A percentile compares a stretch with the other conserved stretches of the same genome.
phyloP scores from a whole-genome alignment of 2,329 filamentous ascomycete species.

The Alternaria brassicae region DNA sequence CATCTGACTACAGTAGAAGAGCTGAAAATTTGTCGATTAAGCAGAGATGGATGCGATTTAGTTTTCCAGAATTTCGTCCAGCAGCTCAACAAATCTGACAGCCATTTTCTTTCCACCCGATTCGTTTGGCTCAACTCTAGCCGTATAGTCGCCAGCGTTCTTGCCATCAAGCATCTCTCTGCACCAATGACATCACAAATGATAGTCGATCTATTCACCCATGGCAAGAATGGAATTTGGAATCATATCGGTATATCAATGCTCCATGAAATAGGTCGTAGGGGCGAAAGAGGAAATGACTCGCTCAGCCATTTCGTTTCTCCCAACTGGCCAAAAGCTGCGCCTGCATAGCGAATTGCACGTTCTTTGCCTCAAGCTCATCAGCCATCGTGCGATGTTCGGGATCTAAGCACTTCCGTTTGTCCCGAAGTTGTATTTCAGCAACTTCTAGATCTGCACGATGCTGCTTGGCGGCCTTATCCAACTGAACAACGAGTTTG shows the following conservation, averaged over 20 bases:
- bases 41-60: neutral
- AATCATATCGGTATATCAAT: neutral
- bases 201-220: neutral
- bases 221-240: neutral
- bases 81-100: conserved; percentile 28
- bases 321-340: neutral
- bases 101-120: conserved; percentile 48
- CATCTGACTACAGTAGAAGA: neutral
- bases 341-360: conserved; percentile 9
- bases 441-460: conserved; percentile 1
- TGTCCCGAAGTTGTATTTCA: neutral
- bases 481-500: neutral
- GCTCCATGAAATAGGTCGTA: neutral
- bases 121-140: conserved; percentile 46
- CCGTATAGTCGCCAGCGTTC: conserved; percentile 38
- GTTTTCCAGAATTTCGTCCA: conserved; percentile 13
- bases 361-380: conserved; percentile 20
- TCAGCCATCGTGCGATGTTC: conserved; percentile 14
- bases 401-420: neutral
- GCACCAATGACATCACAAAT: conserved; percentile 3
- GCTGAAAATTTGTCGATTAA: neutral
- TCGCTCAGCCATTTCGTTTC: neutral
- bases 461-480: neutral
- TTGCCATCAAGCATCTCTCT: conserved; percentile 42
- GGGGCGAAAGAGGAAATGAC: too few species aligned